Evolutionary conservation across 2,329 filamentous ascomycete species (phyloP), one percentile per base, ranked within the genome.

Genomic region (Diaporthe helianthi): DNA sequence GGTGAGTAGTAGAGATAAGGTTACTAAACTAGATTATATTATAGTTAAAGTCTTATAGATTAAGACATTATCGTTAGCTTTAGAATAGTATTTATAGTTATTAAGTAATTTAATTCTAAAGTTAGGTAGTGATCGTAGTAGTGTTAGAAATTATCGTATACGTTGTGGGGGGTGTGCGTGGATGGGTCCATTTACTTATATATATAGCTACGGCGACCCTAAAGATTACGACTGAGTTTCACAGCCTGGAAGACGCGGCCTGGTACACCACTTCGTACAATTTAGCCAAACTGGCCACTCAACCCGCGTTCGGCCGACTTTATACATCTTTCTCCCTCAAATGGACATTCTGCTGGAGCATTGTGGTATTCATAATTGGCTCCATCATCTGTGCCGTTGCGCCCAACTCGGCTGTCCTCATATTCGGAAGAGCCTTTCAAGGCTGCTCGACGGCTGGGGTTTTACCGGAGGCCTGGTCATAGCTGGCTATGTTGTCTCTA

Each of bases 271-370:
- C 58, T 12, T 52, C 64, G 7, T 69, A 69, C 29, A 63, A 65
- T 9, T 12, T 69, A 22, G 64, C 67, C 0, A 53, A 69, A 26
- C 36, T 69, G 51, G 58, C 67, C 2, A 63, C 64, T 1, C 67
- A 69, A 22, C 67, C 67, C 15, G 41, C 64, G 0, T 69, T 65
- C 33, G 67, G 67, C 15, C 67, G 60, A 8, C 26, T 69, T 10
- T 69, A 69, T 24, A 65, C 51, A n/a, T 69, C 61, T 22, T 69
- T 54, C 29, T 52, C 61, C 13, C 58, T 63, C 19, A 69, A 69
- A 29, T 38, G 58, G 49, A 69, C 67, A 10, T 69, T 65, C 8
- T 29, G 49, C 5, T 47, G 33, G 29, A 55, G 58, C 15, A n/a
- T 69, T 22, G 1, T 65, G 22, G n/a, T 69, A 4, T 69, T 69